phyloP scores from a whole-genome alignment of 805 yeast species.

The Candida khao-thaluensis region DNA sequence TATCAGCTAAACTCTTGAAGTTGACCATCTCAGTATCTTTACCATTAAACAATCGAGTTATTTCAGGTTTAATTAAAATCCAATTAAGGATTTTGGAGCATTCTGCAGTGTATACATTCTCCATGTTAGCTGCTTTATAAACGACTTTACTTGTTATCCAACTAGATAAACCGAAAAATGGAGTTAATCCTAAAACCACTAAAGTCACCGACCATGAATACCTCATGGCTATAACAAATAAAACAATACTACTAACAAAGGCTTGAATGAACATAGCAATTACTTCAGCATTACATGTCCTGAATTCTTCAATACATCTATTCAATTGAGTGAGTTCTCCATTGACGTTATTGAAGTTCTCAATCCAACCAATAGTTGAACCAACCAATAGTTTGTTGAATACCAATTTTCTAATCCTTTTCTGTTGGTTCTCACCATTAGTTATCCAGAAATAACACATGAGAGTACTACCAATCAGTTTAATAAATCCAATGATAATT shows the following conservation, averaged over 20 bases:
- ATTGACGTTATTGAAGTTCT: constrained; percentile 49
- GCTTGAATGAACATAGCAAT: constrained; percentile 57
- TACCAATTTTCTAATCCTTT: constrained; percentile 50
- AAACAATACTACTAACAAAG: constrained; percentile 50
- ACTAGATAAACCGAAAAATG: constrained; percentile 56
- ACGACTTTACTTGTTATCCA: constrained; percentile 51
- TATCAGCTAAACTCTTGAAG: constrained; percentile 38
- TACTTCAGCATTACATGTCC: constrained; percentile 68
- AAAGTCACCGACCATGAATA: constrained; percentile 86
- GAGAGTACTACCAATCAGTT: constrained; percentile 44
- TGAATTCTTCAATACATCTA: constrained; percentile 70
- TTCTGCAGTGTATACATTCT: constrained; percentile 54
- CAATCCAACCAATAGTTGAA: constrained; percentile 59
- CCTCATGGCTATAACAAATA: constrained; percentile 63
- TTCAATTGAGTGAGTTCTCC: constrained; percentile 68
- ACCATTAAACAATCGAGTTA: constrained; percentile 63
- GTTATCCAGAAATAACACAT: constrained; percentile 62
- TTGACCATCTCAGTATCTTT: constrained; percentile 49
- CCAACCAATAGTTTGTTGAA: constrained; percentile 45
- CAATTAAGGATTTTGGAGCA: constrained; percentile 69
- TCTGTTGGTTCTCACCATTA: constrained; percentile 70
- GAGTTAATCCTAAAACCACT: constrained; percentile 71
- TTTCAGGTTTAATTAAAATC: constrained; percentile 57
- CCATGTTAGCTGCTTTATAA: constrained; percentile 47
- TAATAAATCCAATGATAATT: constrained; percentile 32